These are phyloP conservation scores for Penicillium ucsense DNA, from an alignment of 495 filamentous ascomycete genomes.

Conservation along the genomic window DNA sequence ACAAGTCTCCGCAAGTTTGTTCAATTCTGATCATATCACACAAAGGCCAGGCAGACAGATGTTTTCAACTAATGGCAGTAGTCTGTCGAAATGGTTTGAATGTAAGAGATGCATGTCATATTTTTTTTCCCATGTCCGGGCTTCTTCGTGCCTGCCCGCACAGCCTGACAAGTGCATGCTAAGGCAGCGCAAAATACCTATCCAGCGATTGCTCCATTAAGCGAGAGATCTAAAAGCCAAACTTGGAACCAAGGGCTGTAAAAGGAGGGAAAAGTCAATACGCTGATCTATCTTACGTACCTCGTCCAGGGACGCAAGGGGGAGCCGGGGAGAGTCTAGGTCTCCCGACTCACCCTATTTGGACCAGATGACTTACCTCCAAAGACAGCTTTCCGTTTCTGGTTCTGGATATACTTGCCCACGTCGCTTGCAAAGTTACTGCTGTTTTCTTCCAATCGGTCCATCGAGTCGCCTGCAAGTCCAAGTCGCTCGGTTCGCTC, in stretches of 20 bases:
- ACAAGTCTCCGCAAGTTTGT: too few species aligned
- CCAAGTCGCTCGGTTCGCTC: constrained; percentile 83
- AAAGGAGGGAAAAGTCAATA: neutral
- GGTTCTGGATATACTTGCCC: constrained; percentile 69
- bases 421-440: constrained; percentile 78
- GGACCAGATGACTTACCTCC: constrained; percentile 38
- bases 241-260: constrained; percentile 35
- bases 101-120: too few species aligned
- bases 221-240: constrained; percentile 21
- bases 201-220: neutral
- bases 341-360: neutral
- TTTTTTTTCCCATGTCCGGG: too few species aligned
- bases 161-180: too few species aligned
- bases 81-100: too few species aligned
- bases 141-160: too few species aligned
- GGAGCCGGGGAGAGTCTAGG: neutral
- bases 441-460: constrained; percentile 67
- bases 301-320: constrained; percentile 15
- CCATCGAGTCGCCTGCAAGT: constrained; percentile 74
- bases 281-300: constrained; percentile 11
- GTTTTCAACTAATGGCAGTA: too few species aligned
- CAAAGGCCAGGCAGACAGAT: too few species aligned
- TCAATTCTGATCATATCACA: too few species aligned
- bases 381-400: constrained; percentile 75
- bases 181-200: neutral